Percentiles rank a stretch among this genome's conserved stretches.
These are phyloP conservation scores for Xylaria castorea DNA, from an alignment of 495 filamentous ascomycete species.

Conservation along the genomic window DNA sequence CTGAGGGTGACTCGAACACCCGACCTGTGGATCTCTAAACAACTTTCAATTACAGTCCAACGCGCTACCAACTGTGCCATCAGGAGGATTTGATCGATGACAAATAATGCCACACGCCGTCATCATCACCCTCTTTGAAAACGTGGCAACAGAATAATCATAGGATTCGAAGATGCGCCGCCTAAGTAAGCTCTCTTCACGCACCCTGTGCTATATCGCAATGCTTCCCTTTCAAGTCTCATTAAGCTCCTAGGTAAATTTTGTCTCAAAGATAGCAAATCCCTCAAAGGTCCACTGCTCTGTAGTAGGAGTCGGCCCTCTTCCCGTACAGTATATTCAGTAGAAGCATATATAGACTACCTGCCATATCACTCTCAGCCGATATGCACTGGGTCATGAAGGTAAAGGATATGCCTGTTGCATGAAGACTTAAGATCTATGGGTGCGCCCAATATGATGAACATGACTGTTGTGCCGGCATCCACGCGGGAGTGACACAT, in stretches of 20 bases:
- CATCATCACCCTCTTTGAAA: neutral
- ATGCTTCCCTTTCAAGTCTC: neutral
- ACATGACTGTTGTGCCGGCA: neutral
- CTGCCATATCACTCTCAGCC: neutral
- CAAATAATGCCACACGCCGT: neutral
- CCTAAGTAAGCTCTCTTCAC: neutral
- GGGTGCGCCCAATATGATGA: neutral
- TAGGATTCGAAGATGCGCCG: neutral
- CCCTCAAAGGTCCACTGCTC: neutral
- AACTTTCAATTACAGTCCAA: conserved; percentile 16
- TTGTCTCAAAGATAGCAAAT: neutral
- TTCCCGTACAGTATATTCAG: too few species aligned
- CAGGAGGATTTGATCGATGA: neutral
- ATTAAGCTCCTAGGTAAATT: neutral
- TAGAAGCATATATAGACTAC: too few species aligned
- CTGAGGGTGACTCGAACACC: conserved; percentile 7
- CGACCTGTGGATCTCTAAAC: neutral
- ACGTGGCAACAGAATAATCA: neutral
- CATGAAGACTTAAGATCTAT: too few species aligned
- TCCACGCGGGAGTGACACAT: neutral
- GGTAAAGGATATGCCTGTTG: neutral
- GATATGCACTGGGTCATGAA: neutral
- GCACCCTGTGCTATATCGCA: neutral
- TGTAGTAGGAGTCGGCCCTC: neutral
- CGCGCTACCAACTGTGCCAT: conserved; percentile 21